Evolutionary conservation across 148 eudicot species (phyloP).

Genomic region (Vaccinium vitisidaea): DNA sequence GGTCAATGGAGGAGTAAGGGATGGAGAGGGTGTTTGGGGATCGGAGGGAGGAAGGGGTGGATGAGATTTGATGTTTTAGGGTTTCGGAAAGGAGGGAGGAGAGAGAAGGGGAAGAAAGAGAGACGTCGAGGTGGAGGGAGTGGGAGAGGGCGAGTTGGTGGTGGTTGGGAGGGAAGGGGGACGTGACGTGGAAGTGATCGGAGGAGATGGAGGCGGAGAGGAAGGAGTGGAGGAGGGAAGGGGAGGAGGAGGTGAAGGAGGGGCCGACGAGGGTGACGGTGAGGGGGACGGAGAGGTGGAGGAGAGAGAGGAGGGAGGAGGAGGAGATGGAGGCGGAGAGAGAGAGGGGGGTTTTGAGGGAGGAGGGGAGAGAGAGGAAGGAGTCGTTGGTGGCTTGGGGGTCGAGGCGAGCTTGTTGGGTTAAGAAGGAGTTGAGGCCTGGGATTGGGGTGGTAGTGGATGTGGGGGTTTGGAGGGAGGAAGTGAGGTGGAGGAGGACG

Average conservation of each 20-base stretch:
- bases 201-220: slow-evolving; percentile 56
- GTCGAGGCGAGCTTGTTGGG: slow-evolving; percentile 55
- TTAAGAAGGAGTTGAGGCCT: slow-evolving; percentile 69
- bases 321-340: slow-evolving; percentile 26
- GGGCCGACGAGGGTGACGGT: slow-evolving; percentile 61
- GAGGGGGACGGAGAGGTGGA: slow-evolving; percentile 53
- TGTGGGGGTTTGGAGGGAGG: background rate
- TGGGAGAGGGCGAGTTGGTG: slow-evolving; percentile 53
- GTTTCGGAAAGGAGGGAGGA: slow-evolving; percentile 41
- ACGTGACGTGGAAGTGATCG: slow-evolving; percentile 65
- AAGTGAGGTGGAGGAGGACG: slow-evolving; percentile 21
- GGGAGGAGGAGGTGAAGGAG: slow-evolving; percentile 45
- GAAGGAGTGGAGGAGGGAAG: slow-evolving; percentile 44
- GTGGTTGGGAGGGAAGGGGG: slow-evolving; percentile 34
- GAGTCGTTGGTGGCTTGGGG: slow-evolving; percentile 81
- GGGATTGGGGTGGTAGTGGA: slow-evolving; percentile 28
- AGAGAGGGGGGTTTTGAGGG: slow-evolving; percentile 40
- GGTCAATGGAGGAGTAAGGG: slow-evolving; percentile 45
- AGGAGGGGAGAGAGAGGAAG: slow-evolving; percentile 50
- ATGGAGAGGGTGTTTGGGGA: slow-evolving; percentile 44
- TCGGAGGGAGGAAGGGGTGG: slow-evolving; percentile 48
- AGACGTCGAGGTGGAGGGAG: slow-evolving; percentile 45
- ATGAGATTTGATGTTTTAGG: slow-evolving; percentile 30
- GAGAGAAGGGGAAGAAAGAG: slow-evolving; percentile 48
- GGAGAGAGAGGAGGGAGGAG: slow-evolving; percentile 41